Conservation (phyloP, 306 rosid genomes). For the Phaseolus lunatus region DNA sequence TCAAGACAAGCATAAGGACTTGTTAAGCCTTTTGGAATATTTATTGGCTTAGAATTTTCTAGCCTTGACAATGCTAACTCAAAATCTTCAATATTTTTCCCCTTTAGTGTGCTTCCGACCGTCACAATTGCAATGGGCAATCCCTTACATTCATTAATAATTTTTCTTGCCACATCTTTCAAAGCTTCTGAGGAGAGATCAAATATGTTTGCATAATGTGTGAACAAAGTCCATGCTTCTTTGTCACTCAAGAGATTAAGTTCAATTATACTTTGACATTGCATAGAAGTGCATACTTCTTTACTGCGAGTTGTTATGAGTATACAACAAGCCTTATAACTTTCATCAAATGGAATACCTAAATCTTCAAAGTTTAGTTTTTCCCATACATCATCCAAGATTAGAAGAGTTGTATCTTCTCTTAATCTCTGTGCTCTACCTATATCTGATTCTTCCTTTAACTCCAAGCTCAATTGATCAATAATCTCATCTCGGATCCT, state of each 20-base stretch:
- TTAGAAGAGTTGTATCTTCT: not conserved
- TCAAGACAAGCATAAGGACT: constrained; percentile 17
- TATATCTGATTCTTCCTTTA: not conserved
- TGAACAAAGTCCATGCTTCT: constrained; percentile 24
- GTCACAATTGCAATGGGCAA: constrained; percentile 26
- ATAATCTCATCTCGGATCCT: not conserved
- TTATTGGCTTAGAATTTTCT: not conserved
- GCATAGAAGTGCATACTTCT: not conserved
- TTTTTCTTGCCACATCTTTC: not conserved
- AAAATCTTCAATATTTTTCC: not conserved
- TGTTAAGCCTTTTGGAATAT: not conserved
- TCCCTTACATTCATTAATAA: constrained; percentile 30
- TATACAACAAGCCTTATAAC: not conserved
- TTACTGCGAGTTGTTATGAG: not conserved
- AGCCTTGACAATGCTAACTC: not conserved
- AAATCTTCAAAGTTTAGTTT: no score
- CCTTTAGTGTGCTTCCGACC: constrained; percentile 25
- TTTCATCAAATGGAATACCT: not conserved
- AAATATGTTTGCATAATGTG: not conserved
- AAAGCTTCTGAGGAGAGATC: not conserved
- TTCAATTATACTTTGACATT: not conserved
- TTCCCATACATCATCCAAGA: not conserved
- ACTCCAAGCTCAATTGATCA: no score
- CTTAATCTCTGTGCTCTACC: not conserved
- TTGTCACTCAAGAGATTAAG: not conserved